Evolutionary conservation across 805 yeast species (phyloP), one percentile per base, ranked within the genome.

Genomic region (Candida dajiaensis): DNA sequence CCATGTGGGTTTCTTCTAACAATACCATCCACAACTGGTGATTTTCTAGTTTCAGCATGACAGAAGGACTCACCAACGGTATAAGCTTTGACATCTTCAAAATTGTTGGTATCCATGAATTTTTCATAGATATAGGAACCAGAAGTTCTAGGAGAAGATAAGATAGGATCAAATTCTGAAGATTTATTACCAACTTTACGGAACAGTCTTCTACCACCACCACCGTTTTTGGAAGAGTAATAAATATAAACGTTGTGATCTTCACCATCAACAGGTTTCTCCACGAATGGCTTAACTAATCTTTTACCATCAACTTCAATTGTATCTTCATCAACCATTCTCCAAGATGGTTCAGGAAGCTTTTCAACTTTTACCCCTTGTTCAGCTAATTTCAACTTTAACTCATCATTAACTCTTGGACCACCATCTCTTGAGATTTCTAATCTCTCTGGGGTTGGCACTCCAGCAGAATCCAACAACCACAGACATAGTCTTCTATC

Each of bases 1-100:
- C 99, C 99, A 59, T 90, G 96, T 1, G 98, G 90, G 62, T 94
- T 94, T 64, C 99, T 78, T 60, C 97, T 77, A 22, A 94, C 99
- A 48, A 94, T 87, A 41, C 99, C 99, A 68, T 94, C 99, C n/a
- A 94, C 99, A 3, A 94, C 99, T 1, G 99, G 99, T 0, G 97
- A 89, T 65, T 94, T 94, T 60, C 99, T 77, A 1, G 99, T 94
- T 63, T 94, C 99, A 0, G 99, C 99, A 65, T 94, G 99, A 63
- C 99, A 94, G 61, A 78, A 94, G 18, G 71, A 71, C 3, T 84
- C 80, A 1, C 99, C 98, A 4, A 94, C 98, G 1, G 99, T 94
- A 65, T 94, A 94, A 0, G 98, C 98, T 68, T 94, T 94, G 51
- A 94, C 99, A 66, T 94, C 99, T 68, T 94, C 99, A 60, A 89